Evolutionary conservation across 2,329 filamentous ascomycete genomes (phyloP), one percentile per base, ranked within the genome.

Genomic region (Aspergillus sp.): DNA sequence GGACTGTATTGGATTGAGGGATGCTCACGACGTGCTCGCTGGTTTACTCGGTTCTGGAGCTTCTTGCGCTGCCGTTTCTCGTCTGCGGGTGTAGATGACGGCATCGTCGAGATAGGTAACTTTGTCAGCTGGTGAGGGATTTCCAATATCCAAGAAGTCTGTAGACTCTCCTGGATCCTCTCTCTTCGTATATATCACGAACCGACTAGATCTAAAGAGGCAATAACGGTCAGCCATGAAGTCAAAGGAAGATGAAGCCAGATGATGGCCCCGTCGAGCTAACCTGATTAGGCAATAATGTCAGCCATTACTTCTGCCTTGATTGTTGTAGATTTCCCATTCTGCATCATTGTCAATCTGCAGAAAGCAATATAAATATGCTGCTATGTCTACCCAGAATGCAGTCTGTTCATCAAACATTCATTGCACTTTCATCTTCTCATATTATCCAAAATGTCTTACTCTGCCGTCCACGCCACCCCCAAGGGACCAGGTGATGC

Each of bases 401-500:
- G 21, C 15, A 36, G 32, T 13, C 5, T 49, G 0, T 0, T 15
- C 1, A 25, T 49, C 23, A n/a, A 17, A 2, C 45, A 49, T 21
- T 4, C 13, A 25, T 8, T 13, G 6, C 17, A 13, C 25, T 10
- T 3, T 30, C 45, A 13, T 17, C 23, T 41, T 45, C 17, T 23
- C 38, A 38, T 47, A 5, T 10, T 15, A 51, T 36, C 9, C 8
- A 51, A 47, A 3, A 67, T 67, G 64, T 60, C 65, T n/a, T 75
- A 75, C 61, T 63, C 65, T 19, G 59, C 59, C 60, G 63, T 53
- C 23, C 69, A 74, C 51, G 15, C 15, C 5, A 50, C 32, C n/a
- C 47, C 47, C 25, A n/a, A 50, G 7, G 57, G 70, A n/a, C 60
- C 65, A 10, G 67, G 67, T 7, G 71, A 74, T 52, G 60, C 63